These are phyloP conservation scores for Magnaporthiopsis incrustans DNA, from an alignment of 2,329 filamentous ascomycete genomes.

Conservation along the genomic window DNA sequence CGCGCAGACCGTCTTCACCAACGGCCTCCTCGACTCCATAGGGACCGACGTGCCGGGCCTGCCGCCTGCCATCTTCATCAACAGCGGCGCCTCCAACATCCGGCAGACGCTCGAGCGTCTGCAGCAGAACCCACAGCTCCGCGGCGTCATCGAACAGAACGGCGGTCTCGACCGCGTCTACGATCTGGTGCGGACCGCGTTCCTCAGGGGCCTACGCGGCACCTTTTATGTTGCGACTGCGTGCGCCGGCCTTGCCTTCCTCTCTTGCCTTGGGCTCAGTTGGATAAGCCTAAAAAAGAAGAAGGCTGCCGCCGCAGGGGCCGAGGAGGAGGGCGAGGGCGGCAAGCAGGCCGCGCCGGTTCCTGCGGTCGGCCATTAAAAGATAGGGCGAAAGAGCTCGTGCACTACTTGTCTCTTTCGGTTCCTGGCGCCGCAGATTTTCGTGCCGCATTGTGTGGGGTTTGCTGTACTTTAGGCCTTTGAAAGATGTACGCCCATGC, in stretches of 20 bases:
- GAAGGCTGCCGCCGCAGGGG: neutral
- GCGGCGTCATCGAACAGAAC: neutral
- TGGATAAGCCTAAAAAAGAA: conserved; percentile 8
- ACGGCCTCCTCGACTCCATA: conserved; percentile 39
- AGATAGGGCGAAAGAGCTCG: too few relatives aligned
- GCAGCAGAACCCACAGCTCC: neutral
- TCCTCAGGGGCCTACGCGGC: conserved; percentile 2
- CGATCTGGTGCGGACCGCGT: conserved; percentile 1
- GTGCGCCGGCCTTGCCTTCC: conserved; percentile 1
- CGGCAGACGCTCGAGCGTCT: neutral
- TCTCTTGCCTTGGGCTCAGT: neutral
- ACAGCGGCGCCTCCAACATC: conserved; percentile 10
- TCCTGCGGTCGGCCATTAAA: neutral
- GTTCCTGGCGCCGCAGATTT: too few relatives aligned
- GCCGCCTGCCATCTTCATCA: conserved; percentile 11
- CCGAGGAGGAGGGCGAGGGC: neutral
- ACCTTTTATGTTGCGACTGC: conserved; percentile 3
- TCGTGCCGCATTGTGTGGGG: too few relatives aligned
- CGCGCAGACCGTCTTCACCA: conserved; percentile 60
- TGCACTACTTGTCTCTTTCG: too few relatives aligned
- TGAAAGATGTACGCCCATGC: neutral
- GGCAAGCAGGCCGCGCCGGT: neutral
- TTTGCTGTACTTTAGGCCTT: neutral
- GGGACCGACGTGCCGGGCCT: conserved; percentile 9
- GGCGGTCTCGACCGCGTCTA: conserved; percentile 3